Conservation (phyloP, 192 early-diverging fungal genomes). For the Coemansia sp. region DNA sequence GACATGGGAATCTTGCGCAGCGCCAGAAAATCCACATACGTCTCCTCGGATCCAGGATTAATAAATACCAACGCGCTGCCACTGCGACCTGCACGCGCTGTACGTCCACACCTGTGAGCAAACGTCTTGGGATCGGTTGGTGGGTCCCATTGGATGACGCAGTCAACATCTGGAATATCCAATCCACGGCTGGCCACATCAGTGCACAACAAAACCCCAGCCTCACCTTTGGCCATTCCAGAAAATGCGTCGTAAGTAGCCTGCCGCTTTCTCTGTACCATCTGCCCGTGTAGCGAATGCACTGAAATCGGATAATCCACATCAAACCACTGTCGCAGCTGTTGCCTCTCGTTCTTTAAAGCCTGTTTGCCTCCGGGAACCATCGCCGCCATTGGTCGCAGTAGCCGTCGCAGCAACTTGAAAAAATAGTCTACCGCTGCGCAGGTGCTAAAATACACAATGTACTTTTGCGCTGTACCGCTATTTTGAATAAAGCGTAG, state of each 20-base stretch:
- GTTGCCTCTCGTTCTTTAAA: conserved; percentile 25
- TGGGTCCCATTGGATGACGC: conserved; percentile 91
- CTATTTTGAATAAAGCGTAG: conserved; percentile 62
- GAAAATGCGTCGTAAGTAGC: conserved; percentile 77
- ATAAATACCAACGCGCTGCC: conserved; percentile 88
- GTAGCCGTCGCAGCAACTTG: conserved; percentile 56
- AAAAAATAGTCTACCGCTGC: conserved; percentile 95
- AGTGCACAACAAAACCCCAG: conserved; percentile 85
- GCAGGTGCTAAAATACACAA: conserved; percentile 95
- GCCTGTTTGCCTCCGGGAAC: conserved; percentile 44
- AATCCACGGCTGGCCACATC: conserved; percentile 95
- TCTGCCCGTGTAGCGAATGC: conserved; percentile 85
- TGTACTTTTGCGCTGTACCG: conserved; percentile 69
- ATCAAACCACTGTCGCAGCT: conserved; percentile 12
- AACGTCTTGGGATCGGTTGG: conserved; percentile 96
- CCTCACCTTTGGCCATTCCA: conserved; percentile 59
- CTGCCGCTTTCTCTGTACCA: conserved; percentile 84
- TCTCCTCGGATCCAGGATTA: conserved; percentile 77
- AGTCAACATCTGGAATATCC: conserved; percentile 95
- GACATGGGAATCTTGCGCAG: conserved; percentile 87
- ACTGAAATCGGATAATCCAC: conserved; percentile 27
- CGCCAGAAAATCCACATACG: conserved; percentile 83
- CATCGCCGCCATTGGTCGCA: conserved; percentile 16
- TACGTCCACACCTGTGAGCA: conserved; percentile 92
- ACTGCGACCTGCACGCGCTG: conserved; percentile 80